Percentiles rank a stretch among this genome's conserved stretches.
phyloP scores from a whole-genome alignment of 306 rosid species.

The Corylus avellana region DNA sequence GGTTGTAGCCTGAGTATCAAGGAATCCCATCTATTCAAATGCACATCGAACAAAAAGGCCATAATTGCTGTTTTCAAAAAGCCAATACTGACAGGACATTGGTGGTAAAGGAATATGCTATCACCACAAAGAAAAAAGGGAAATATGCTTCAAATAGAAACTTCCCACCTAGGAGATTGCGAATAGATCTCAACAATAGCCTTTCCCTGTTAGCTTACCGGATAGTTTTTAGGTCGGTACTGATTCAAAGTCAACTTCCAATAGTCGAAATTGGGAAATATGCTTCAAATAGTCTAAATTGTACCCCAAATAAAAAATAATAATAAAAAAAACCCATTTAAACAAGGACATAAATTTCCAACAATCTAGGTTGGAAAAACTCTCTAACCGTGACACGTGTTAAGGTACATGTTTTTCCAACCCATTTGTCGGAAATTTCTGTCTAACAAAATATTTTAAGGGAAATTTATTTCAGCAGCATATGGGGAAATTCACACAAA shows the following conservation, averaged over 20 bases:
- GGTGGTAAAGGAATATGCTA: slow-evolving; percentile 13
- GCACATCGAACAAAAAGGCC: not conserved
- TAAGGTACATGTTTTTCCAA: too few species aligned
- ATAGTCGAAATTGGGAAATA: not conserved
- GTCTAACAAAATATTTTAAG: too few species aligned
- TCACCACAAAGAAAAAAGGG: not conserved
- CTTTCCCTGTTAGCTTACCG: too few species aligned
- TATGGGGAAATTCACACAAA: too few species aligned
- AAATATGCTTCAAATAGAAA: not conserved
- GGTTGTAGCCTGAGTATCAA: not conserved
- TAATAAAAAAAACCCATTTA: too few species aligned
- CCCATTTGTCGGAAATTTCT: too few species aligned
- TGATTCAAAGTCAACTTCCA: not conserved
- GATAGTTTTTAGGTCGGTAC: not conserved
- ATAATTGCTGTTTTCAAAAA: not conserved
- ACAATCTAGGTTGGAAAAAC: too few species aligned
- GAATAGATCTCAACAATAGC: not conserved
- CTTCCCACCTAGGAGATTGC: not conserved
- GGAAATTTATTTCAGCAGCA: too few species aligned
- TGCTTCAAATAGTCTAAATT: too few species aligned
- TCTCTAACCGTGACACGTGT: too few species aligned
- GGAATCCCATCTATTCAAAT: not conserved
- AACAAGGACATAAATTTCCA: too few species aligned
- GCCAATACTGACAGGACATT: not conserved
- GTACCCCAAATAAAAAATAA: too few species aligned